Evolutionary conservation across 345 rosid genomes (phyloP).

Genomic region (Schrenkiella parvula): DNA sequence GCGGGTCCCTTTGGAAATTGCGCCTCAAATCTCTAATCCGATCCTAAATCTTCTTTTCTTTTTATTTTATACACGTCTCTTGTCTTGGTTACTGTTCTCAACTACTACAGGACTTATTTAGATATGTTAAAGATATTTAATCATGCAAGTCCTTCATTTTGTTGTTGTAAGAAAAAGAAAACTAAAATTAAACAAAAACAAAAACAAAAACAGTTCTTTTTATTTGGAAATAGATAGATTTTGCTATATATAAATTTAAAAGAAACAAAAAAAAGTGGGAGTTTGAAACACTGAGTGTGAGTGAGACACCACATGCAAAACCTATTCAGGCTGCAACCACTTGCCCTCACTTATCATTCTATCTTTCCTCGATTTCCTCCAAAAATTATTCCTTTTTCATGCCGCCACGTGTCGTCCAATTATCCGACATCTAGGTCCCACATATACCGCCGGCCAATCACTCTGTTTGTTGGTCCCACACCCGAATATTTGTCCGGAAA

Average conservation of each 20-base stretch:
- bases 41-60: slow-evolving; percentile 19
- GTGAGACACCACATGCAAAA: slow-evolving; percentile 33
- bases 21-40: slow-evolving; percentile 32
- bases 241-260: background rate
- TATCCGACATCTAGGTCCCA: slow-evolving; percentile 16
- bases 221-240: background rate
- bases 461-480: slow-evolving; percentile 7
- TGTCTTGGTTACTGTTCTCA: background rate
- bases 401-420: slow-evolving; percentile 26
- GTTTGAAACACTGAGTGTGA: slow-evolving; percentile 14
- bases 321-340: slow-evolving; percentile 31
- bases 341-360: slow-evolving; percentile 8
- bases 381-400: slow-evolving; percentile 18
- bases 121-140: no score
- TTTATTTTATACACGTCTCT: slow-evolving; percentile 21
- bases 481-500: slow-evolving; percentile 1
- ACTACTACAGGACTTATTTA: background rate
- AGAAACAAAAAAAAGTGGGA: background rate
- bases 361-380: slow-evolving; percentile 28
- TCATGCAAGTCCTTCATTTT: no score
- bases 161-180: no score
- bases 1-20: slow-evolving; percentile 38
- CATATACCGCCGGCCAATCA: slow-evolving; percentile 22
- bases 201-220: no score
- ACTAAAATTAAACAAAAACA: no score